Conservation (phyloP, 495 filamentous ascomycete species). For the Endocarpon pusillum region DNA sequence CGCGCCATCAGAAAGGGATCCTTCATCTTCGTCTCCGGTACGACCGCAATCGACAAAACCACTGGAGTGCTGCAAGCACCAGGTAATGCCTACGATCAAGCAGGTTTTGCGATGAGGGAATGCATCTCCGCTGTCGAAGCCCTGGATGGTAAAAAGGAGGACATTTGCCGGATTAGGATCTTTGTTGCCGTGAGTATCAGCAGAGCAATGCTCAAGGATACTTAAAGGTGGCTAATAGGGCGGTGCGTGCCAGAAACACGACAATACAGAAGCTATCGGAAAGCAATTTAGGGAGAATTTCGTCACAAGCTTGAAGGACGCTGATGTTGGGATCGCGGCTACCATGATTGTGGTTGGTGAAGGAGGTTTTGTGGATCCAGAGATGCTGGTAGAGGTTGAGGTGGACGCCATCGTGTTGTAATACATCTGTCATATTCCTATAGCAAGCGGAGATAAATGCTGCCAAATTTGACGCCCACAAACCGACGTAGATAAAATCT, state of each 20-base stretch:
- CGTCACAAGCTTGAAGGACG: constrained; percentile 12
- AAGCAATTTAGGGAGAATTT: constrained; percentile 21
- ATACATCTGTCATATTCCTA: too few relatives aligned
- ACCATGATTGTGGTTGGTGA: constrained; percentile 22
- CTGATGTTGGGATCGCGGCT: constrained; percentile 20
- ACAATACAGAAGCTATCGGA: constrained; percentile 19
- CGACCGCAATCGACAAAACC: constrained; percentile 16
- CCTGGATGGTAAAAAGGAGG: constrained; percentile 22
- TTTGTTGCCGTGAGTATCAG: constrained; percentile 18
- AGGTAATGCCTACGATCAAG: constrained; percentile 23
- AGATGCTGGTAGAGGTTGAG: constrained; percentile 31
- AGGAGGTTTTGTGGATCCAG: constrained; percentile 27
- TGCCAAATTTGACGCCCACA: too few relatives aligned
- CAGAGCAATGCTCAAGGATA: too few relatives aligned
- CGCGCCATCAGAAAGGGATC: constrained; percentile 26
- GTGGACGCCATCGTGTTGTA: constrained; percentile 23
- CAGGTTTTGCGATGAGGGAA: constrained; percentile 21
- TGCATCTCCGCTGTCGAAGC: constrained; percentile 23
- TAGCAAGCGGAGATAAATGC: too few relatives aligned
- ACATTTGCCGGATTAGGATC: constrained; percentile 26
- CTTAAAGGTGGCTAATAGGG: too few relatives aligned
- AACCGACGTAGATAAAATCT: too few relatives aligned
- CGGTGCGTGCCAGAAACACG: too few relatives aligned
- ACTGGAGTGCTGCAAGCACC: constrained; percentile 13
- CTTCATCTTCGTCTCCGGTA: constrained; percentile 30